Conservation (phyloP, 768 basidiomycete species). For the Coprinopsis strossmayeri region DNA sequence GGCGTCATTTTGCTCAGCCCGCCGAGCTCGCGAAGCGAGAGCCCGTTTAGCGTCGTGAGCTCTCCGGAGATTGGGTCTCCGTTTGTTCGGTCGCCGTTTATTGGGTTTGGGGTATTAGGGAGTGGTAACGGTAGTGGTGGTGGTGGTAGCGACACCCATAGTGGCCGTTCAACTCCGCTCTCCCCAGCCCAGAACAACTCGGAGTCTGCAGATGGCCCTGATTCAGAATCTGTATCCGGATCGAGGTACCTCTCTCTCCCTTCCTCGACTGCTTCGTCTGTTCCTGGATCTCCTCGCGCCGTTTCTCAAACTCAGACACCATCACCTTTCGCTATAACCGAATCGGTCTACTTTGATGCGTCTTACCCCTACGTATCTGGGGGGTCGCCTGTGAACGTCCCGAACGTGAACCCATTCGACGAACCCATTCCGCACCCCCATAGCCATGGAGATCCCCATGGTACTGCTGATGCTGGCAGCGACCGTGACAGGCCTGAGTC, state of each 20-base stretch:
- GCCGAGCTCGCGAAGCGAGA: constrained; percentile 34
- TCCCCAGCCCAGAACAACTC: background rate
- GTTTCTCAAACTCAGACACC: background rate
- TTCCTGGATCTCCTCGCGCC: background rate
- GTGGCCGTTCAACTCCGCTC: background rate
- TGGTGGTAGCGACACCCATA: background rate
- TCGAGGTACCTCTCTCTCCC: constrained; percentile 1
- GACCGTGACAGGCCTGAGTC: background rate
- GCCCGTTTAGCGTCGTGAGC: constrained; percentile 29
- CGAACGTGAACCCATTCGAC: background rate
- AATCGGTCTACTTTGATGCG: background rate
- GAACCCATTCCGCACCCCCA: background rate
- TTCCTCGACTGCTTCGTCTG: background rate
- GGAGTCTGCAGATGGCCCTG: background rate
- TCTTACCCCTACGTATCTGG: background rate
- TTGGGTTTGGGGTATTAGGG: background rate
- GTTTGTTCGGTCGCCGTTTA: constrained; percentile 11
- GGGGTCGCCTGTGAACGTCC: too few relatives aligned
- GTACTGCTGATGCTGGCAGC: background rate
- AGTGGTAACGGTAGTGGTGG: background rate
- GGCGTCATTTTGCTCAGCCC: constrained; percentile 38
- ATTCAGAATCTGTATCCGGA: background rate
- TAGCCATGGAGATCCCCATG: background rate
- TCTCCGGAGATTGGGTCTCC: background rate
- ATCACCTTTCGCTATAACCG: background rate